Evolutionary conservation across 2,329 filamentous ascomycete species (phyloP).

Genomic region (Trichoderma koningiopsis): DNA sequence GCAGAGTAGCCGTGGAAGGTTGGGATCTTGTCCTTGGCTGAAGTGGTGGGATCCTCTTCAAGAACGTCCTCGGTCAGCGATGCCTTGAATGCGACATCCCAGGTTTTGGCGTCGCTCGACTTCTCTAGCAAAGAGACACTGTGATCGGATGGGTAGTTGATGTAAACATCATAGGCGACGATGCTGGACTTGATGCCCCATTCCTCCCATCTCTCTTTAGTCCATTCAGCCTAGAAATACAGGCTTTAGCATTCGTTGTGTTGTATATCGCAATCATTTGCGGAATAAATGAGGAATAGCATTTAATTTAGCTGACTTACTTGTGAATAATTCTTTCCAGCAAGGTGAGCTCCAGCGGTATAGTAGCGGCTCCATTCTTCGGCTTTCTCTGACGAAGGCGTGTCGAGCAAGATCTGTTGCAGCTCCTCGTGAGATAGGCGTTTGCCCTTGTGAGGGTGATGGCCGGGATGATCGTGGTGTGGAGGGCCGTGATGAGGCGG

Average conservation of each 20-base stretch:
- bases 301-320: constrained; percentile 34
- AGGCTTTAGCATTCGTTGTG: constrained; percentile 17
- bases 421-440: constrained; percentile 51
- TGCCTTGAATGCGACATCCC: constrained; percentile 74
- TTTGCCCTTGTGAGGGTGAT: constrained; percentile 33
- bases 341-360: constrained; percentile 73
- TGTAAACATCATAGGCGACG: constrained; percentile 71
- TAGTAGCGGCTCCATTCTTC: constrained; percentile 79
- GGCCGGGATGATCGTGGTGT: constrained; percentile 34
- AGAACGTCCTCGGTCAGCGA: constrained; percentile 82
- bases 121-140: constrained; percentile 65
- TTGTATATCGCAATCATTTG: background rate
- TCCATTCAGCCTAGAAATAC: constrained; percentile 65
- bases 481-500: no score
- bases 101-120: constrained; percentile 42
- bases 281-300: background rate
- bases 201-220: constrained; percentile 69
- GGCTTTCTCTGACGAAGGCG: constrained; percentile 58
- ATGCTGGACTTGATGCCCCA: constrained; percentile 68
- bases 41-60: constrained; percentile 78
- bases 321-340: constrained; percentile 76
- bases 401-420: constrained; percentile 59
- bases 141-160: constrained; percentile 76
- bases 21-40: constrained; percentile 71
- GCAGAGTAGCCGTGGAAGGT: constrained; percentile 96